Percentiles rank a stretch among this genome's conserved stretches.
These are phyloP conservation scores for Ramaria rubella DNA, from an alignment of 768 basidiomycete species.

Conservation along the genomic window DNA sequence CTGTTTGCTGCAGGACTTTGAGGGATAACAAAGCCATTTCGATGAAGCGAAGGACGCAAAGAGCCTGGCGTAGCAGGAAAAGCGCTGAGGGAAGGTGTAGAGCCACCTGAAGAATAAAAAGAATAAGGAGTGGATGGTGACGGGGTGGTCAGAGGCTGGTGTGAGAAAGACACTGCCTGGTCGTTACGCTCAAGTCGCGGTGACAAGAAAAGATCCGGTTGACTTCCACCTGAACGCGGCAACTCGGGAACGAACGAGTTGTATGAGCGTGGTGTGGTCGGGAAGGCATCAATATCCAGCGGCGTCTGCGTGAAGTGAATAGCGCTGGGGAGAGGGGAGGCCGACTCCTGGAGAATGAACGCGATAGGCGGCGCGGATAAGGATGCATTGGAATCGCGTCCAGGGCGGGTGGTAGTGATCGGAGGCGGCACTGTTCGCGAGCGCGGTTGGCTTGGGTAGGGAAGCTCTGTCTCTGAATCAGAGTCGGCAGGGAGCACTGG, in stretches of 20 bases:
- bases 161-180: background rate
- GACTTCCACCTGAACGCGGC: background rate
- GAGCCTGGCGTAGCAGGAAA: slow-evolving; percentile 6
- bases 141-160: background rate
- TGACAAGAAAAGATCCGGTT: background rate
- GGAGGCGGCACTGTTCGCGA: background rate
- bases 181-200: background rate
- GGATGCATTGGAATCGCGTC: background rate
- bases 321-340: slow-evolving; percentile 2
- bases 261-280: slow-evolving; percentile 3
- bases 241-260: background rate
- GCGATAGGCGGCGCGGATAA: slow-evolving; percentile 3
- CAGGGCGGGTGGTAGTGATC: background rate
- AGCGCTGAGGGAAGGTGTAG: slow-evolving; percentile 7
- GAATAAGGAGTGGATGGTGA: slow-evolving; percentile 3
- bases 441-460: background rate
- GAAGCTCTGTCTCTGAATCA: background rate
- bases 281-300: slow-evolving; percentile 1
- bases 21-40: background rate
- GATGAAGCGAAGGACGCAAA: background rate
- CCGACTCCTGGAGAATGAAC: slow-evolving; percentile 6
- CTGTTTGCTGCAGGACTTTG: background rate
- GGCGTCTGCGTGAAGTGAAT: slow-evolving; percentile 3
- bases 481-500: background rate
- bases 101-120: background rate